Evolutionary conservation across 805 yeast genomes (phyloP).

Genomic region (Candida anglica): DNA sequence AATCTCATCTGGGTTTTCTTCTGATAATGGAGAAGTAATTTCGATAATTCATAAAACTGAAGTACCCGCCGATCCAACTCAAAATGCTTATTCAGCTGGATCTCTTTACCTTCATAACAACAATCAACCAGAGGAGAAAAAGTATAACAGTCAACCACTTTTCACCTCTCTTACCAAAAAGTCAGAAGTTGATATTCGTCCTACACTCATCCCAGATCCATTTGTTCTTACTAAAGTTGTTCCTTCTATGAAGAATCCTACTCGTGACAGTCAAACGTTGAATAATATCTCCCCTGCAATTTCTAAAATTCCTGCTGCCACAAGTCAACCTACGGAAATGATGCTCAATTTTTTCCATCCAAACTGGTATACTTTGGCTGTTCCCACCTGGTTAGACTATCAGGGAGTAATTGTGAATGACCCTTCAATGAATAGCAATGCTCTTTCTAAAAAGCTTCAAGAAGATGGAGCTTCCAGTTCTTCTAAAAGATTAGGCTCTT

Average conservation of each 20-base stretch:
- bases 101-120: conserved; percentile 29
- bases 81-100: conserved; percentile 9
- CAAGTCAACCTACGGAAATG: conserved; percentile 28
- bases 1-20: conserved; percentile 49
- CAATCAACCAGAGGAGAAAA: conserved; percentile 25
- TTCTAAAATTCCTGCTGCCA: conserved; percentile 28
- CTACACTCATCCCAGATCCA: conserved; percentile 62
- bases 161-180: conserved; percentile 70
- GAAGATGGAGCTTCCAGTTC: conserved; percentile 4
- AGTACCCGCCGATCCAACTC: conserved; percentile 13
- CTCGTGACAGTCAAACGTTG: conserved; percentile 20
- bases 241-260: conserved; percentile 36
- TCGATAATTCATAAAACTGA: conserved; percentile 28
- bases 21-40: conserved; percentile 59
- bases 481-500: not conserved
- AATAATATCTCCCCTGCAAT: conserved; percentile 26
- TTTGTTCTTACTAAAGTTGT: conserved; percentile 64
- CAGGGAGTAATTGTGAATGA: conserved; percentile 9
- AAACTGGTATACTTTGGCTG: conserved; percentile 40
- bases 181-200: conserved; percentile 74
- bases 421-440: conserved; percentile 9
- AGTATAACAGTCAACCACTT: conserved; percentile 67
- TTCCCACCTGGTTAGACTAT: conserved; percentile 41
- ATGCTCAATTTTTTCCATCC: conserved; percentile 41
- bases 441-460: conserved; percentile 3